Evolutionary conservation across 768 basidiomycete genomes (phyloP), one percentile per base, ranked within the genome.

Genomic region (Mycena pura): DNA sequence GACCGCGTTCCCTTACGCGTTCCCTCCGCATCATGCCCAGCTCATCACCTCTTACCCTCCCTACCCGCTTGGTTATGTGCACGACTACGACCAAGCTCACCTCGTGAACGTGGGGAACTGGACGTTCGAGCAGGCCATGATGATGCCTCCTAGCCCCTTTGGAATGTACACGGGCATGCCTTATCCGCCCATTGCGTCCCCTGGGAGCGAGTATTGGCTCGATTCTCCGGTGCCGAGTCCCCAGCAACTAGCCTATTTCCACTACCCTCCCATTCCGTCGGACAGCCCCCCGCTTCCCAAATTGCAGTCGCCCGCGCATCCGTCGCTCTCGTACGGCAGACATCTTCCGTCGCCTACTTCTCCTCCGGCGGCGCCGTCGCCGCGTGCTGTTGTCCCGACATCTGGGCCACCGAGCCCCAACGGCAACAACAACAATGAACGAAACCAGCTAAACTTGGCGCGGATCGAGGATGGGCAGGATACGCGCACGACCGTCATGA

Each of bases 401-500:
- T 25, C 53, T 34, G 54, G 48, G 13, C 49, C 48, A 4, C 39
- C 28, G 54, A 27, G 2, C 29, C 2, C 48, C 1, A 49, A 24
- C 13, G 47, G 36, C 59, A 64, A 24, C 13, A 52, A 41, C 59
- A 64, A 74, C 45, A 31, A 25, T 24, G 81, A 81, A 68, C 77
- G 80, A 61, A 89, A 90, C 68, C 80, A 82, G 66, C 72, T 96
- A 25, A 87, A 92, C 72, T 73, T 94, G 13, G 80, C 77, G 40
- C 81, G 81, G 58, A 95, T 96, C 67, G 91, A 90, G 72, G 83
- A 82, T 28, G 94, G 94, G 5, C 73, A 81, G 59, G 92, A 94
- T 67, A 92, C 88, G 32, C 82, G 93, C 29, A 92, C 92, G 31
- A 93, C 93, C 27, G 87, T 93, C 46, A 93, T 93, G 91, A 86